Evolutionary conservation across 305 asterid species (phyloP), one percentile per base, ranked within the genome.

Genomic region (Fraxinus baroniana): DNA sequence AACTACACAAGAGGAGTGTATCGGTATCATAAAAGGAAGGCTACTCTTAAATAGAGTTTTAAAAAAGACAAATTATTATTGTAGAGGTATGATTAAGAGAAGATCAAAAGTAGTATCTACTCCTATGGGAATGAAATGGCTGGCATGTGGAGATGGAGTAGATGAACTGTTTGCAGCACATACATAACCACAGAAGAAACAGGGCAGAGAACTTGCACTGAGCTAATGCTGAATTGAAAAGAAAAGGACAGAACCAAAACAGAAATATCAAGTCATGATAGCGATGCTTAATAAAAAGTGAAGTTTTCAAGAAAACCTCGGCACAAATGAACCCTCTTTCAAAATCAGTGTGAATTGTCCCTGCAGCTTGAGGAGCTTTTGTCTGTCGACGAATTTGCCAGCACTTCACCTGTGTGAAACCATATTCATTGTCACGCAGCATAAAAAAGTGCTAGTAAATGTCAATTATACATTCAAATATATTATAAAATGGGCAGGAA

Each of bases 321-420:
- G 99, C 99, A 82, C 99, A 94, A 66, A 96, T 96, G 90, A 96
- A 96, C 46, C 99, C 99, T 84, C 81, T 92, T 82, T 96, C 99
- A 88, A 94, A 96, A 89, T 96, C 99, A 80, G 98, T 80, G 85
- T 96, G 99, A 90, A 96, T 96, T 70, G 99, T 55, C 87, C 99
- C 99, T 73, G 99, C 99, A 49, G 99, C 98, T 90, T 96, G 98
- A 82, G 99, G 98, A 86, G 98, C 98, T 88, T 96, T 96, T 76
- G 92, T 87, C 77, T 82, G 95, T 78, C 98, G 91, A 78, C 98
- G 91, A 84, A 96, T 93, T 92, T 96, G 99, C 99, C 99, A 96
- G 90, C 99, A 96, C 86, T 96, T 96, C 1, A 96, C 99, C 99
- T 96, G 90, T 82, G 86, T 33, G 57, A 80, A 64, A 64, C 80